phyloP scores from a whole-genome alignment of 2,329 filamentous ascomycete species.

The Fusarium nurragi region DNA sequence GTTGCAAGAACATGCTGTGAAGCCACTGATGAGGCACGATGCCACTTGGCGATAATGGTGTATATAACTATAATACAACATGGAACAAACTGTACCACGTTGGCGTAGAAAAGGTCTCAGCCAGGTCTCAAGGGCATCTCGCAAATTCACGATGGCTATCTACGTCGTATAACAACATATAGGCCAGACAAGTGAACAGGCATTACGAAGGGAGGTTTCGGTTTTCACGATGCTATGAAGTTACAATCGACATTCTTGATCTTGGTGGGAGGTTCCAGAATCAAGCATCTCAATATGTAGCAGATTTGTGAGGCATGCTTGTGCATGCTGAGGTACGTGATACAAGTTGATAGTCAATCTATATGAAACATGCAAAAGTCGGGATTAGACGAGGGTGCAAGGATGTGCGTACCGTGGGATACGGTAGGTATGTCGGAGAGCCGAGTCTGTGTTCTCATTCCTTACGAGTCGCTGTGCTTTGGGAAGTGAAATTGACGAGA shows the following conservation, averaged over 20 bases:
- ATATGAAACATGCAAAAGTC: constrained; percentile 29
- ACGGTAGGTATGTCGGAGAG: constrained; percentile 5
- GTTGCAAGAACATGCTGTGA: constrained; percentile 4
- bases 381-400: constrained; percentile 2
- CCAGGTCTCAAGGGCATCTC: constrained; percentile 18
- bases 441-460: constrained; percentile 24
- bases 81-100: constrained; percentile 6
- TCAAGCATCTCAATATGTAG: neutral
- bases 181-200: neutral
- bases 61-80: neutral
- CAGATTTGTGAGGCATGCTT: constrained; percentile 7
- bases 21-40: constrained; percentile 5
- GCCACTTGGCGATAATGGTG: constrained; percentile 7
- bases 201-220: neutral
- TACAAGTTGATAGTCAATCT: constrained; percentile 29
- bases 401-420: constrained; percentile 6
- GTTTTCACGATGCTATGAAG: neutral
- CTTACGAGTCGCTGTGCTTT: constrained; percentile 11
- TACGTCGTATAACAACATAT: neutral
- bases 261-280: neutral
- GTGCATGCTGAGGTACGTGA: constrained; percentile 5
- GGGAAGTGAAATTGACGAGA: neutral
- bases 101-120: constrained; percentile 18
- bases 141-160: neutral
- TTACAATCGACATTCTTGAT: neutral